Conservation (phyloP, 192 early-diverging fungal species). For the Podila minutissima region DNA sequence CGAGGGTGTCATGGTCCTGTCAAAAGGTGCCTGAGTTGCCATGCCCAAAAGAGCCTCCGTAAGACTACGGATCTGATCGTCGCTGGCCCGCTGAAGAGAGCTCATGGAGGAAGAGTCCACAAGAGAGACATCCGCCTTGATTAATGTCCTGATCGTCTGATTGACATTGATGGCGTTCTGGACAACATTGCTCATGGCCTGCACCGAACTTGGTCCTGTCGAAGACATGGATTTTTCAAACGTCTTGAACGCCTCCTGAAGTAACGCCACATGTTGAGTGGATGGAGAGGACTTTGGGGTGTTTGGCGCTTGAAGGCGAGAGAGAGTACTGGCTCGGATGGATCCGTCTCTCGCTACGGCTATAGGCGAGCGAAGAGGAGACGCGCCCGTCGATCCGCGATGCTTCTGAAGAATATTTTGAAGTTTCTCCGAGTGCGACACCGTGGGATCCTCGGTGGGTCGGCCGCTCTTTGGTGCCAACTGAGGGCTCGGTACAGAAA, state of each 20-base stretch:
- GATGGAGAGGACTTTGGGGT: background rate
- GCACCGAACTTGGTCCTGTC: background rate
- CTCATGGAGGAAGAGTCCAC: conserved; percentile 43
- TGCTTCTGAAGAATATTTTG: conserved; percentile 16
- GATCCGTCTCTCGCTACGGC: background rate
- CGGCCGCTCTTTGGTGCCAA: conserved; percentile 5
- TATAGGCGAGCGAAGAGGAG: conserved; percentile 12
- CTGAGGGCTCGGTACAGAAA: conserved; percentile 25
- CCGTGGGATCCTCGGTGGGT: background rate
- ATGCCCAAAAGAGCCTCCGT: conserved; percentile 28
- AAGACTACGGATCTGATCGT: conserved; percentile 44
- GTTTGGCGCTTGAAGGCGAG: background rate
- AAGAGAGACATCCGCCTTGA: conserved; percentile 35
- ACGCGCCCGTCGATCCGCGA: background rate
- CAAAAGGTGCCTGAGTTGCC: background rate
- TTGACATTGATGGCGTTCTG: conserved; percentile 34
- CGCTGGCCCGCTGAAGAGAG: conserved; percentile 24
- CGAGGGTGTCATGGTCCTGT: background rate
- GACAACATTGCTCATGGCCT: conserved; percentile 26
- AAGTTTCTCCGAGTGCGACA: conserved; percentile 27
- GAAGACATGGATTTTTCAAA: conserved; percentile 22
- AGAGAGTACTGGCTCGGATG: background rate
- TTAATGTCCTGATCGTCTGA: conserved; percentile 31
- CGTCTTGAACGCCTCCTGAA: conserved; percentile 29
- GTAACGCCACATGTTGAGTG: conserved; percentile 21